phyloP scores from a whole-genome alignment of 441 rosid genomes.

The Erodium texanum region DNA sequence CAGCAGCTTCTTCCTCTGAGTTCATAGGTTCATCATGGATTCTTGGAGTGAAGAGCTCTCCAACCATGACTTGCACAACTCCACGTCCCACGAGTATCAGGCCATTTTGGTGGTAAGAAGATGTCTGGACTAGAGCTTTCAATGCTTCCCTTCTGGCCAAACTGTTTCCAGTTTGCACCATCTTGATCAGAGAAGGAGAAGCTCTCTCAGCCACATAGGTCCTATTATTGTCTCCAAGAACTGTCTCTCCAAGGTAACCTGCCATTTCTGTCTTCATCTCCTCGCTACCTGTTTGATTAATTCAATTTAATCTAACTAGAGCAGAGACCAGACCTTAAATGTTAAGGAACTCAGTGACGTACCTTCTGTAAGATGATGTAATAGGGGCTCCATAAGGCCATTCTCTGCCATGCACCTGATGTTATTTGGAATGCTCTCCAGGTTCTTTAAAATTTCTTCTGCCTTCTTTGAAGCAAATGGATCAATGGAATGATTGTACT shows the following conservation, averaged over 20 bases:
- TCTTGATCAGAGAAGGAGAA: constrained; percentile 46
- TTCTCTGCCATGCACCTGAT: constrained; percentile 82
- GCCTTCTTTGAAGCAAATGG: constrained; percentile 50
- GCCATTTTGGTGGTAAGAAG: constrained; percentile 55
- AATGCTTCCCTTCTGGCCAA: constrained; percentile 50
- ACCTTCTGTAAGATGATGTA: constrained; percentile 65
- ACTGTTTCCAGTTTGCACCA: constrained; percentile 52
- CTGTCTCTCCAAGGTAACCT: constrained; percentile 52
- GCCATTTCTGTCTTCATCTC: constrained; percentile 66
- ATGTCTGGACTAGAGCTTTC: constrained; percentile 57
- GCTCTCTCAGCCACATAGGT: constrained; percentile 61
- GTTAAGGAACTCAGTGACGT: constrained; percentile 2
- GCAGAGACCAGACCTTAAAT: neutral
- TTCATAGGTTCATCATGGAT: constrained; percentile 46
- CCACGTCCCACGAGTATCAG: constrained; percentile 50
- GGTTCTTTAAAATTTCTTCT: constrained; percentile 49
- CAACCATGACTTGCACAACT: constrained; percentile 48
- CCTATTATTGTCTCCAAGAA: constrained; percentile 51
- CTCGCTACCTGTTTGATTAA: constrained; percentile 42
- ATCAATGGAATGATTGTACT: constrained; percentile 42
- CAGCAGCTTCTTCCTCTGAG: constrained; percentile 63
- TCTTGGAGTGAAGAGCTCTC: constrained; percentile 56
- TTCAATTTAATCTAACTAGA: constrained; percentile 8
- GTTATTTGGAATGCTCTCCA: constrained; percentile 46
- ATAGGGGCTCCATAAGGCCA: constrained; percentile 72